phyloP scores from a whole-genome alignment of 2,329 filamentous ascomycete species.

The Sclerotinia trifoliorum region DNA sequence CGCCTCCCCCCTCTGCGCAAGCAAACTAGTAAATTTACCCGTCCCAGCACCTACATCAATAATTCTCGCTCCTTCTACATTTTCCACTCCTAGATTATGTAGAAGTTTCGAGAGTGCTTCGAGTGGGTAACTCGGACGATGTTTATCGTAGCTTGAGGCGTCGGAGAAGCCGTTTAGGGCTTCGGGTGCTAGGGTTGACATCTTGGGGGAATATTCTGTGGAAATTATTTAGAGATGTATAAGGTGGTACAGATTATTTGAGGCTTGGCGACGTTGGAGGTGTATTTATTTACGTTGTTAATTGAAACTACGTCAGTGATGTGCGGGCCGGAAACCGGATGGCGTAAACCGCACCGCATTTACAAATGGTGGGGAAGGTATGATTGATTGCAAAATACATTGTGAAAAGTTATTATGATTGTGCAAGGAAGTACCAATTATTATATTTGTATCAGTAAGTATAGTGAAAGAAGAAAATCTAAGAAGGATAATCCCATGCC shows the following conservation, averaged over 20 bases:
- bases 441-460: background rate
- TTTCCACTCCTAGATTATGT: constrained; percentile 51
- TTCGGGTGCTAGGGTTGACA: constrained; percentile 28
- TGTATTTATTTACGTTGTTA: background rate
- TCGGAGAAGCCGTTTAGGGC: constrained; percentile 57
- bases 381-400: too few species aligned
- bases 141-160: constrained; percentile 61
- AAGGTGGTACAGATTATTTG: background rate
- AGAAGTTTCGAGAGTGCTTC: constrained; percentile 60
- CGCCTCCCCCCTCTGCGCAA: constrained; percentile 57
- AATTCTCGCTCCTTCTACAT: constrained; percentile 48
- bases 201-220: background rate
- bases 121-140: constrained; percentile 65
- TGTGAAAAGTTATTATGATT: background rate
- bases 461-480: background rate
- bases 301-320: constrained; percentile 6
- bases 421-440: background rate
- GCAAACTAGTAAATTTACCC: constrained; percentile 66
- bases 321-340: background rate
- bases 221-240: background rate
- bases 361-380: background rate
- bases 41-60: constrained; percentile 68
- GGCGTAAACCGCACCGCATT: constrained; percentile 12
- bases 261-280: background rate
- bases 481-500: background rate